A percentile compares a stretch with the other conserved stretches of the same genome.
These are phyloP conservation scores for Gossypium turneri DNA, from an alignment of 345 rosid genomes.

Conservation along the genomic window DNA sequence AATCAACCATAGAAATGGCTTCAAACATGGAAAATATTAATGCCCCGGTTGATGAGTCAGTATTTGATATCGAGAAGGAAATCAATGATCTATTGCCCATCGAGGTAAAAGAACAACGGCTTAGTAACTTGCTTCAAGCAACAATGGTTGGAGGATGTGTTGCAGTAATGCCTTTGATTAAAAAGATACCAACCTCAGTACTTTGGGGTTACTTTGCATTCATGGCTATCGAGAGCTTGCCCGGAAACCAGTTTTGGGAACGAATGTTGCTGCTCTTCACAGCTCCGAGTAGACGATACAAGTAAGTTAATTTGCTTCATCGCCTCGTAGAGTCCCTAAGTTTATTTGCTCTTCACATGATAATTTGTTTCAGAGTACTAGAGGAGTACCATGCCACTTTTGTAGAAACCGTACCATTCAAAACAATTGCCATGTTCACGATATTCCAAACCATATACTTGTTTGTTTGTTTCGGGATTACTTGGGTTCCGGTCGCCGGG, in stretches of 20 bases:
- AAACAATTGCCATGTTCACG: constrained; percentile 64
- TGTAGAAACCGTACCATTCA: constrained; percentile 86
- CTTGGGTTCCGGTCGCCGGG: constrained; percentile 94
- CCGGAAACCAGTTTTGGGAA: constrained; percentile 96
- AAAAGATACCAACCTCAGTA: constrained; percentile 84
- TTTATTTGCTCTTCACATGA: background rate
- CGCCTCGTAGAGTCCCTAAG: background rate
- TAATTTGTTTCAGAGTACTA: constrained; percentile 50
- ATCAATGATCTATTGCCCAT: constrained; percentile 77
- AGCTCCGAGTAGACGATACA: constrained; percentile 90
- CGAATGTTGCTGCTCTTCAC: constrained; percentile 76
- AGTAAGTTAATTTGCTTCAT: constrained; percentile 27
- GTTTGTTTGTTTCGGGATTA: constrained; percentile 82
- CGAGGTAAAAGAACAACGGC: constrained; percentile 86
- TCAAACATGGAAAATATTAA: constrained; percentile 45
- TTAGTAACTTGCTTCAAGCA: constrained; percentile 95
- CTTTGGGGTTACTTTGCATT: constrained; percentile 94
- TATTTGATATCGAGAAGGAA: constrained; percentile 79
- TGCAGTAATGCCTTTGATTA: constrained; percentile 84
- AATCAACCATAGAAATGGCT: constrained; percentile 53
- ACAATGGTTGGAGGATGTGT: constrained; percentile 76
- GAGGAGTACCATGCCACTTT: constrained; percentile 75
- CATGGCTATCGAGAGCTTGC: constrained; percentile 96
- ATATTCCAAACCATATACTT: constrained; percentile 74
- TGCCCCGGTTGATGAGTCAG: constrained; percentile 53